Percentiles rank a stretch among this genome's conserved stretches.
These are phyloP conservation scores for Alternaria sp. DNA, from an alignment of 2,329 filamentous ascomycete genomes.

Conservation along the genomic window DNA sequence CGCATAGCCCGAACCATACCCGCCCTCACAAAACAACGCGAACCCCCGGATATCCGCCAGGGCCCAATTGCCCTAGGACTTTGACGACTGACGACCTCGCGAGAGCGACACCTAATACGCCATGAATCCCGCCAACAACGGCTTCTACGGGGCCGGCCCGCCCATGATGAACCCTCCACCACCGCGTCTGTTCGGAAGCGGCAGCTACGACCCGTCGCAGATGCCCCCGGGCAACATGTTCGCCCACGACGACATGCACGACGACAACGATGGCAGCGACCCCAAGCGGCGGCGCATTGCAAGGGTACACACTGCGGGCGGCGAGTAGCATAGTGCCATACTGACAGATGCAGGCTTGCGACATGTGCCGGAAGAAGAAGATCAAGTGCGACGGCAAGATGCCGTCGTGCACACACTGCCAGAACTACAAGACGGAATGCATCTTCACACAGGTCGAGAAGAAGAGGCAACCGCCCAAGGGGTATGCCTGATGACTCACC, in stretches of 20 bases:
- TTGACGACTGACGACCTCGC: conserved; percentile 3
- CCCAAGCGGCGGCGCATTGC: conserved; percentile 90
- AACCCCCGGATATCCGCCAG: conserved; percentile 19
- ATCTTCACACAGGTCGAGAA: conserved; percentile 98
- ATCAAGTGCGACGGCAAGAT: conserved; percentile 98
- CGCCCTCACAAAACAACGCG: conserved; percentile 36
- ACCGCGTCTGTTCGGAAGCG: conserved; percentile 51
- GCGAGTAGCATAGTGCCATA: conserved; percentile 11
- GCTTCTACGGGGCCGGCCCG: conserved; percentile 45
- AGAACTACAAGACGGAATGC: conserved; percentile 98
- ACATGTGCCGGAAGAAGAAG: conserved; percentile 95
- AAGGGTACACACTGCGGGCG: conserved; percentile 65
- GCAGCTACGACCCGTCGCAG: conserved; percentile 48
- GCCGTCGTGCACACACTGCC: conserved; percentile 92
- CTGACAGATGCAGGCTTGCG: conserved; percentile 73
- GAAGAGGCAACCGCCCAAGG: conserved; percentile 96
- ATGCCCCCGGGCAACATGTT: conserved; percentile 48
- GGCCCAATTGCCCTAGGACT: conserved; percentile 21
- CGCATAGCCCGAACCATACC: conserved; percentile 17
- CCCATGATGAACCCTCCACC: conserved; percentile 51
- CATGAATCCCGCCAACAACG: conserved; percentile 47
- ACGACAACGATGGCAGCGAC: conserved; percentile 69
- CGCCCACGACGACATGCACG: conserved; percentile 60
- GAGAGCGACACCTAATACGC: conserved; percentile 4
- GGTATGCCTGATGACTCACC: conserved; percentile 54